Evolutionary conservation across 139 green algal genomes (phyloP), one percentile per base, ranked within the genome.

Genomic region (Closterium sp.): DNA sequence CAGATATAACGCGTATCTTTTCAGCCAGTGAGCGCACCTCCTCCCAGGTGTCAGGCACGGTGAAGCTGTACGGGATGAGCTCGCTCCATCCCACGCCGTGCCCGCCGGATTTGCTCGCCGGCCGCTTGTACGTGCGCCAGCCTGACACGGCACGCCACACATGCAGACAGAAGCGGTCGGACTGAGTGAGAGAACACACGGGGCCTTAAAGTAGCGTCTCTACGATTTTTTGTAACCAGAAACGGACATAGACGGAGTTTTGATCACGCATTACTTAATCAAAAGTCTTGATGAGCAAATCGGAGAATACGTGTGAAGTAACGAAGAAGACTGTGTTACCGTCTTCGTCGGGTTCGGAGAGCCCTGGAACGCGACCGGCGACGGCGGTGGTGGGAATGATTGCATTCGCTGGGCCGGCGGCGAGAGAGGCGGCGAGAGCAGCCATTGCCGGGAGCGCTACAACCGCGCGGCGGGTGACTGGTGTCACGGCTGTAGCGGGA

Each of bases 51-150:
- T 94, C 70, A 0, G 96, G 96, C 2, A 99, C 95, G 87, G 96
- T 95, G 95, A 99, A 99, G 11, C n/a, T 90, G 93, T 99, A 99
- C 1, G 92, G 95, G 1, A 97, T 97, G 17, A 99, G 97, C 95
- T 99, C 98, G 19, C 85, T 96, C 98, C 98, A 99, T 21, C 98
- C 98, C 9, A 99, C 96, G 10, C 97, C 97, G 90, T 98, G 97
- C 2, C 96, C 96, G 13, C 97, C 97, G 28, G 89, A 96, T 86
- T 99, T 99, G 87, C 97, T 97, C 92, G 97, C 97, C 13, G 98
- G 98, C 29, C 94, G 31, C 42, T 62, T 93, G 73, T 95, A 95
- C 38, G 42, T 89, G 50, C 91, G 38, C 22, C 89, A 62, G 2
- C 93, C 93, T 93, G 90, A 9, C 27, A 27, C 0, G 17, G 0